Conservation (phyloP, 2,329 filamentous ascomycete genomes). For the Alternaria sp. region DNA sequence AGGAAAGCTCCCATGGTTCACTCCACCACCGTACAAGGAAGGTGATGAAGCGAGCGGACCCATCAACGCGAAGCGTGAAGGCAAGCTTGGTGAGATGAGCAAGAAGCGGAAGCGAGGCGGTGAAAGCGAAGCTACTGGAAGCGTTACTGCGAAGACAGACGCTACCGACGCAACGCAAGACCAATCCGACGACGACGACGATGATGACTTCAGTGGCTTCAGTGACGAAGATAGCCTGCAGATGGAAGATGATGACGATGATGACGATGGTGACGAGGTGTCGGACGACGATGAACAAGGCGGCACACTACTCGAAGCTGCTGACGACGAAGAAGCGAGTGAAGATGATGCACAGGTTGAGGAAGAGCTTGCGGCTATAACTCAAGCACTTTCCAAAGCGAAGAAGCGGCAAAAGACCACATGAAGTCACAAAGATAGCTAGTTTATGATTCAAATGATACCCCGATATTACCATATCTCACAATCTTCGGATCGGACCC, state of each 20-base stretch:
- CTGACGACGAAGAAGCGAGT: conserved; percentile 29
- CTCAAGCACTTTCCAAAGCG: conserved; percentile 43
- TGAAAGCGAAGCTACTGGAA: conserved; percentile 42
- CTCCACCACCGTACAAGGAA: conserved; percentile 69
- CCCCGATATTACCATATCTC: conserved; percentile 21
- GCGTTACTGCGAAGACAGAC: conserved; percentile 32
- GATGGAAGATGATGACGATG: conserved; percentile 34
- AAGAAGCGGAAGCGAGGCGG: conserved; percentile 73
- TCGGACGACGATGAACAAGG: conserved; percentile 33
- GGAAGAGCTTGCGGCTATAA: conserved; percentile 48
- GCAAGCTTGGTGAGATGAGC: conserved; percentile 82
- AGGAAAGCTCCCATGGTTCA: conserved; percentile 97
- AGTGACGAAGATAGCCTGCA: conserved; percentile 38
- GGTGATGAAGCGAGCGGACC: conserved; percentile 41
- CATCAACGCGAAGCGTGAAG: conserved; percentile 70
- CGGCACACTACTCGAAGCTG: conserved; percentile 23
- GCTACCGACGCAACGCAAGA: conserved; percentile 23
- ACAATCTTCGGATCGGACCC: not conserved
- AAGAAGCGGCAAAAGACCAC: conserved; percentile 44
- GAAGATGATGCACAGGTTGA: conserved; percentile 46
- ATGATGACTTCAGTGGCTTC: conserved; percentile 48
- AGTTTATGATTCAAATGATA: conserved; percentile 41
- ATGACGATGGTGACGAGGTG: conserved; percentile 32
- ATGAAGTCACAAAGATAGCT: conserved; percentile 15
- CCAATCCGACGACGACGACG: conserved; percentile 30